These are phyloP conservation scores for Phytophthora cactorum DNA, from an alignment of 352 stramenopile genomes.

Conservation along the genomic window DNA sequence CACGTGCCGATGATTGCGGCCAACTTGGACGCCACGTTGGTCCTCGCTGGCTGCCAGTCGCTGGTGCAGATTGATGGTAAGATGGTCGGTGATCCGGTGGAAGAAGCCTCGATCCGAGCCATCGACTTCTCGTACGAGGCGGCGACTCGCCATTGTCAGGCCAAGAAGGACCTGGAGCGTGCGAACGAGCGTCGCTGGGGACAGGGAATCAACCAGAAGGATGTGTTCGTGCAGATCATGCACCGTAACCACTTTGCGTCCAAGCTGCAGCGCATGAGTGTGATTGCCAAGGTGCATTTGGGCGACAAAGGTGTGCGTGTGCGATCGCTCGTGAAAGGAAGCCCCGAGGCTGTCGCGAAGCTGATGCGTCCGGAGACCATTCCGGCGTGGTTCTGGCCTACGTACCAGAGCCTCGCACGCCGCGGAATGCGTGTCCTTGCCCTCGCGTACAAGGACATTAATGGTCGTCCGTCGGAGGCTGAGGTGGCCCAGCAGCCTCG, in stretches of 20 bases:
- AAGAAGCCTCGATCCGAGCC: conserved; percentile 96
- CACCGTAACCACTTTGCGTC: conserved; percentile 96
- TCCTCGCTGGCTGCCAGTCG: conserved; percentile 95
- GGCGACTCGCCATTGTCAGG: conserved; percentile 71
- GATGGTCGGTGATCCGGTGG: conserved; percentile 98
- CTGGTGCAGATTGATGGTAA: conserved; percentile 97
- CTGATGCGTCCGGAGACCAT: conserved; percentile 87
- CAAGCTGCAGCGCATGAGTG: conserved; percentile 97
- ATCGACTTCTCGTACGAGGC: conserved; percentile 94
- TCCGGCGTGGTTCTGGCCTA: conserved; percentile 91
- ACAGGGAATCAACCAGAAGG: conserved; percentile 69
- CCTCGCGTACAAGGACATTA: conserved; percentile 95
- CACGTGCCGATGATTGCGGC: conserved; percentile 87
- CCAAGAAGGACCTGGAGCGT: conserved; percentile 78
- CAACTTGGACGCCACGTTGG: conserved; percentile 81
- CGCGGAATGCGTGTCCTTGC: conserved; percentile 94
- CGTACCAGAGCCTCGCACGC: conserved; percentile 85
- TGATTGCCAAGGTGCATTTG: conserved; percentile 91
- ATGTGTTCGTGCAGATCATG: conserved; percentile 90
- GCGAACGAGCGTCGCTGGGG: conserved; percentile 76
- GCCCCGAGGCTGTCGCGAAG: conserved; percentile 93
- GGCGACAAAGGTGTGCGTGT: conserved; percentile 68
- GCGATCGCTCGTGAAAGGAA: conserved; percentile 97
- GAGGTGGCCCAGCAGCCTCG: conserved; percentile 86
- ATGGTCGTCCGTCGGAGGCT: conserved; percentile 66